A percentile compares a stretch with the other conserved stretches of the same genome.
Conservation (phyloP, 2,329 filamentous ascomycete species). For the Ophiocordyceps polyrhachis-furcata region DNA sequence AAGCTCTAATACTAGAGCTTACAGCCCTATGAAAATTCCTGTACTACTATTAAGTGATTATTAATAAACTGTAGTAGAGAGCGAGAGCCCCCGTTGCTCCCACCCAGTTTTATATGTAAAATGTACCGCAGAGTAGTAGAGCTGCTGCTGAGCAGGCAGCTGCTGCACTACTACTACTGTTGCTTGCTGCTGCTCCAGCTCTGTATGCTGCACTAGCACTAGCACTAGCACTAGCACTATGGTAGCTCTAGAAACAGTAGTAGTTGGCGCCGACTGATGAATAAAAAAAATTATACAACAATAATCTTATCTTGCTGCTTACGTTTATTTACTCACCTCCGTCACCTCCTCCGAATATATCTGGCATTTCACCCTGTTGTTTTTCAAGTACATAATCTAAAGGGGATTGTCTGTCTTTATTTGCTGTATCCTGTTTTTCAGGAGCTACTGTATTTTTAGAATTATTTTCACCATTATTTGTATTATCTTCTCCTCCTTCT, state of each 20-base stretch:
- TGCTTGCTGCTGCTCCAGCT: too few species aligned
- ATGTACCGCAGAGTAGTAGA: too few species aligned
- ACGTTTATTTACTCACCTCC: background rate
- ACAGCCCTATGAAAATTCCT: too few species aligned
- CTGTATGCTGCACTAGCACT: too few species aligned
- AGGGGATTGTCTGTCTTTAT: background rate
- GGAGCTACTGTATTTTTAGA: background rate
- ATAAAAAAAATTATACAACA: background rate
- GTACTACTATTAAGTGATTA: background rate
- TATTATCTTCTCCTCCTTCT: background rate
- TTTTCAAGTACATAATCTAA: background rate
- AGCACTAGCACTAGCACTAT: too few species aligned
- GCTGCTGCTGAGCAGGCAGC: too few species aligned
- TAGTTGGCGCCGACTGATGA: too few species aligned
- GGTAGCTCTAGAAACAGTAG: too few species aligned
- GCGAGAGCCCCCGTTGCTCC: too few species aligned
- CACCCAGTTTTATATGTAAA: too few species aligned
- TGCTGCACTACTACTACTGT: too few species aligned
- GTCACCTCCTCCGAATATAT: background rate
- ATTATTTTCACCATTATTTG: background rate
- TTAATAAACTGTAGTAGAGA: background rate
- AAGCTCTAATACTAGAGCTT: too few species aligned
- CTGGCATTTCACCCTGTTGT: background rate
- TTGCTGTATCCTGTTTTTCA: background rate
- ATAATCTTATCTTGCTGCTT: background rate